A percentile compares a stretch with the other conserved stretches of the same genome.
Evolutionary conservation across 306 rosid genomes (phyloP).

Genomic region (Lupinus albus): DNA sequence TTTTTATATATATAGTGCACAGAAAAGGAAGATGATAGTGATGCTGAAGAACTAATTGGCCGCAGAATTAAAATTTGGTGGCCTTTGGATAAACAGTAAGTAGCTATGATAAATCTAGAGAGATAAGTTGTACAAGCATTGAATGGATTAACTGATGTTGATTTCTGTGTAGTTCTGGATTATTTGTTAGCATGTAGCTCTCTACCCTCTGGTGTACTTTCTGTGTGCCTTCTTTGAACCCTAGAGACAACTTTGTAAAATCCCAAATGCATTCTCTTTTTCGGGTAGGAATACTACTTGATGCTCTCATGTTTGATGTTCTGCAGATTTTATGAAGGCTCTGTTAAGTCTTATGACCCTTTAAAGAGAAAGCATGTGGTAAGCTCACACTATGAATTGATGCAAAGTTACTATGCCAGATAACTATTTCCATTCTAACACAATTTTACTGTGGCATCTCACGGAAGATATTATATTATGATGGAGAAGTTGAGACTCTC

Average conservation of each 20-base stretch:
- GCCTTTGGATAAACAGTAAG: slow-evolving; percentile 94
- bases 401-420: slow-evolving; percentile 26
- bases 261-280: neutral
- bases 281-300: slow-evolving; percentile 30
- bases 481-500: slow-evolving; percentile 53
- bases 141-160: slow-evolving; percentile 27
- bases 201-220: slow-evolving; percentile 4
- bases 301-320: slow-evolving; percentile 38
- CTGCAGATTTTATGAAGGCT: slow-evolving; percentile 87
- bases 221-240: slow-evolving; percentile 25
- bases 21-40: slow-evolving; percentile 64
- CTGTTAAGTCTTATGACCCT: slow-evolving; percentile 75
- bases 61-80: slow-evolving; percentile 98
- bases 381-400: slow-evolving; percentile 46
- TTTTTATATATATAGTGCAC: slow-evolving; percentile 57
- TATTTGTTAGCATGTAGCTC: neutral
- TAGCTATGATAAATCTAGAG: slow-evolving; percentile 24
- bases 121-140: slow-evolving; percentile 33
- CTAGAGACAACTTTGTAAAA: slow-evolving; percentile 26
- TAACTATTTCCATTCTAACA: slow-evolving; percentile 33
- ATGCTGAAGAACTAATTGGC: slow-evolving; percentile 77
- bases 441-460: slow-evolving; percentile 36
- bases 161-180: slow-evolving; percentile 28
- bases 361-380: slow-evolving; percentile 87
- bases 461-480: slow-evolving; percentile 64